Evolutionary conservation across 2,329 filamentous ascomycete species (phyloP), one percentile per base, ranked within the genome.

Genomic region (Penicillium vulpinum): DNA sequence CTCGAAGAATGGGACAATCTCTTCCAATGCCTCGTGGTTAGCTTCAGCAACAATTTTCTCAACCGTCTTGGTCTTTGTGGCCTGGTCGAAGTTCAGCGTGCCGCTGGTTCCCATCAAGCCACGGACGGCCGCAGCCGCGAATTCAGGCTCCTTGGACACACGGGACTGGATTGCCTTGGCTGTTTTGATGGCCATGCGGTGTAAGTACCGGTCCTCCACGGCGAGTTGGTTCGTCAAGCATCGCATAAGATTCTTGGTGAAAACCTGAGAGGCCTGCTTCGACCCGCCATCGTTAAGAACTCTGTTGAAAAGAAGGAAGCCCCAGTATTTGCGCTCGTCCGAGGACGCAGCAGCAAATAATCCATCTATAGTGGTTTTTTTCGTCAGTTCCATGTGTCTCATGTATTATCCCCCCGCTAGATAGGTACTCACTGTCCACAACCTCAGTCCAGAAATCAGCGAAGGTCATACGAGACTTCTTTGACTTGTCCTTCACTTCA

Each of bases 291-390:
- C 79, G 31, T 80, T 77, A 4, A 97, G 77, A 65, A 92, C 85
- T 68, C 88, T 90, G 66, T 88, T 86, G 67, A 97, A 91, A 2
- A 97, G 83, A 67, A 92, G 86, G 75, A 97, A 93, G 0, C 94
- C 94, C 74, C 91, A 92, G 68, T 91, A 91, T 74, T 97, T 97
- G 54, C 95, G 89, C 65, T 92, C 91, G 41, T 92, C 87, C 1
- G 92, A 95, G 8, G 92, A 88, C 11, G 84, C 86, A 55, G 88
- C 85, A 6, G 90, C 88, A 71, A 97, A 97, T 4, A 97, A 81
- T 9, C 89, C 88, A 70, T 93, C 90, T 93, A 61, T 0, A 44
- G 2, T 53, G 50, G 53, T 28, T 41, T 47, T n/a, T n/a, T 44
- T 16, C 38, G 73, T 78, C 66, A 43, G 58, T 26, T 31, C n/a